Conservation (phyloP, 75 land plant species). For the Pinus taeda region DNA sequence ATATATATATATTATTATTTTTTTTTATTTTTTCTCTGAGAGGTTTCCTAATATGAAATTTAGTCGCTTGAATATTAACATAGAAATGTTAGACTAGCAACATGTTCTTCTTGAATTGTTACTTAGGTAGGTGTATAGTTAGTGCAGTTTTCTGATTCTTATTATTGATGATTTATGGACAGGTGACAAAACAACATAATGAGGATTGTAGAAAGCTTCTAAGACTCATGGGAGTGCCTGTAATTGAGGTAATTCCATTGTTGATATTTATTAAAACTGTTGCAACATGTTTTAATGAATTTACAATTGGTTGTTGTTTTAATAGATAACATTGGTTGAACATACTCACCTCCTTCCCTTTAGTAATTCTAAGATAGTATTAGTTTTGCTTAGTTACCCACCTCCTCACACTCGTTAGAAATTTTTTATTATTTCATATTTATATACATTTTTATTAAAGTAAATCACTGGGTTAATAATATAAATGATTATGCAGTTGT, state of each 20-base stretch:
- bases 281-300: background rate
- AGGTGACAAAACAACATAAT: slow-evolving; percentile 20
- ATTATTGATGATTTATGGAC: background rate
- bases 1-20: too few relatives aligned
- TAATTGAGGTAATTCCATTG: slow-evolving; percentile 13
- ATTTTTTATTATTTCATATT: too few relatives aligned
- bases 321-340: background rate
- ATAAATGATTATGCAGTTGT: too few relatives aligned
- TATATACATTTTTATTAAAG: too few relatives aligned
- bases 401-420: too few relatives aligned
- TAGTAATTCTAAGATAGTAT: too few relatives aligned
- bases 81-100: background rate
- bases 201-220: slow-evolving; percentile 17
- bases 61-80: background rate
- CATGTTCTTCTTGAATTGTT: background rate
- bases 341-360: too few relatives aligned
- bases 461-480: too few relatives aligned
- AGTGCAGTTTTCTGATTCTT: background rate
- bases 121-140: background rate
- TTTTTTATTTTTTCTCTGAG: too few relatives aligned
- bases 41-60: background rate
- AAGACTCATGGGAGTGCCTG: slow-evolving; percentile 19
- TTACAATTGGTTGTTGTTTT: background rate
- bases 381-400: too few relatives aligned
- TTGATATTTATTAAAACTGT: background rate